phyloP scores from a whole-genome alignment of 495 filamentous ascomycete species.

The Aspergillus kassunensis region DNA sequence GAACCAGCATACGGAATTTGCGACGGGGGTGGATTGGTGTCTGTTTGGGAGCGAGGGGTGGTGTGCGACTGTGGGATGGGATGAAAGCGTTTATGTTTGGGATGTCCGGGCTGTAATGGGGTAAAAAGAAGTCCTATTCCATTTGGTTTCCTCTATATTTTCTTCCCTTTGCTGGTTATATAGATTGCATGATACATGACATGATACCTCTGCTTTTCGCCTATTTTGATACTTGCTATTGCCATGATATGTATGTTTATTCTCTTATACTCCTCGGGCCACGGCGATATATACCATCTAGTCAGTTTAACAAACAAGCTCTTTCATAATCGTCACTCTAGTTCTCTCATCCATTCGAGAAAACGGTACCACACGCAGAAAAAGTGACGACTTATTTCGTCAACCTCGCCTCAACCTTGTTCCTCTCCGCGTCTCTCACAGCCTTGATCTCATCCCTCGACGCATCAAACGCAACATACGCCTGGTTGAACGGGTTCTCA shows the following conservation, averaged over 20 bases:
- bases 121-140: slow-evolving; percentile 12
- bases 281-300: too few relatives aligned
- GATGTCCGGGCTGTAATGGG: slow-evolving; percentile 71
- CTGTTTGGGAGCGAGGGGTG: slow-evolving; percentile 92
- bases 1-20: slow-evolving; percentile 92
- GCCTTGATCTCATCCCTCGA: slow-evolving; percentile 72
- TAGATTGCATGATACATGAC: slow-evolving; percentile 21
- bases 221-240: slow-evolving; percentile 1
- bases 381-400: slow-evolving; percentile 18
- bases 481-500: slow-evolving; percentile 93
- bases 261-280: not conserved
- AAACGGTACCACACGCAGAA: not conserved
- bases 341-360: too few relatives aligned
- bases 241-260: not conserved
- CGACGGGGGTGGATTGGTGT: slow-evolving; percentile 97
- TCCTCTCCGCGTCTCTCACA: slow-evolving; percentile 62
- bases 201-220: slow-evolving; percentile 21
- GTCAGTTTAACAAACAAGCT: too few relatives aligned
- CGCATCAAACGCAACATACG: slow-evolving; percentile 65
- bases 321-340: too few relatives aligned
- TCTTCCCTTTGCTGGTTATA: slow-evolving; percentile 19
- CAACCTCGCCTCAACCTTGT: slow-evolving; percentile 70
- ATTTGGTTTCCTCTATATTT: not conserved
- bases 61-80: slow-evolving; percentile 92
- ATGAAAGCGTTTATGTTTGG: slow-evolving; percentile 86